phyloP scores from a whole-genome alignment of 192 early-diverging fungal species.

The Coemansia sp. region DNA sequence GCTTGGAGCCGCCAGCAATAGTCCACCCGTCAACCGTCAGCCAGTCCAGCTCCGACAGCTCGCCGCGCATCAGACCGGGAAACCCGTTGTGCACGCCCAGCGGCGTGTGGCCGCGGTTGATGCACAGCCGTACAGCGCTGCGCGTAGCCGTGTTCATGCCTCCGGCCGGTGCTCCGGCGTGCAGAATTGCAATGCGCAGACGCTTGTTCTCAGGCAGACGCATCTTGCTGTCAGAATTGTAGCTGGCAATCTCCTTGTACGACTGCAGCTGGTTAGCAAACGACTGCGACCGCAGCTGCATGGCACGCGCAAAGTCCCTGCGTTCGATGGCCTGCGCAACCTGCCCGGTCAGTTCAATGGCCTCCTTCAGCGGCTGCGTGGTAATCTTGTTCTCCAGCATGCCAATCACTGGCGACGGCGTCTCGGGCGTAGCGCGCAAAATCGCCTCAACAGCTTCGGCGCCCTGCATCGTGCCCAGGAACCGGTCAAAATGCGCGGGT shows the following conservation, averaged over 20 bases:
- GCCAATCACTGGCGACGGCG: conserved; percentile 92
- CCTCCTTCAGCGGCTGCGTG: conserved; percentile 84
- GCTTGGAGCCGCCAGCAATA: conserved; percentile 84
- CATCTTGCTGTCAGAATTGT: conserved; percentile 43
- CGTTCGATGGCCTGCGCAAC: conserved; percentile 79
- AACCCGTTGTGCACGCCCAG: conserved; percentile 93
- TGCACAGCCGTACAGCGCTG: conserved; percentile 76
- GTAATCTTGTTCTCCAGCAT: conserved; percentile 89
- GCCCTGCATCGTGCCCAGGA: conserved; percentile 91
- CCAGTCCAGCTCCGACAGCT: conserved; percentile 79
- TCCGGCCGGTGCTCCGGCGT: conserved; percentile 93
- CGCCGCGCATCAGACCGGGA: conserved; percentile 80
- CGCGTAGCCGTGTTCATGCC: conserved; percentile 98
- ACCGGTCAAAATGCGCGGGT: conserved; percentile 88
- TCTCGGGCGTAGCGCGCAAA: conserved; percentile 75
- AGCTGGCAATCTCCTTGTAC: conserved; percentile 63
- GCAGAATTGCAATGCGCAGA: conserved; percentile 87
- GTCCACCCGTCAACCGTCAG: conserved; percentile 89
- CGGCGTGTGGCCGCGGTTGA: conserved; percentile 85
- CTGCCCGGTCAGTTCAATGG: conserved; percentile 84
- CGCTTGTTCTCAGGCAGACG: conserved; percentile 51
- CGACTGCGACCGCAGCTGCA: conserved; percentile 83
- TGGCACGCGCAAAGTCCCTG: conserved; percentile 87
- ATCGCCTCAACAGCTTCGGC: conserved; percentile 94
- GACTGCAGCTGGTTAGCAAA: conserved; percentile 70